phyloP scores from a whole-genome alignment of 352 stramenopile genomes.

The Globisporangium sylvaticum region DNA sequence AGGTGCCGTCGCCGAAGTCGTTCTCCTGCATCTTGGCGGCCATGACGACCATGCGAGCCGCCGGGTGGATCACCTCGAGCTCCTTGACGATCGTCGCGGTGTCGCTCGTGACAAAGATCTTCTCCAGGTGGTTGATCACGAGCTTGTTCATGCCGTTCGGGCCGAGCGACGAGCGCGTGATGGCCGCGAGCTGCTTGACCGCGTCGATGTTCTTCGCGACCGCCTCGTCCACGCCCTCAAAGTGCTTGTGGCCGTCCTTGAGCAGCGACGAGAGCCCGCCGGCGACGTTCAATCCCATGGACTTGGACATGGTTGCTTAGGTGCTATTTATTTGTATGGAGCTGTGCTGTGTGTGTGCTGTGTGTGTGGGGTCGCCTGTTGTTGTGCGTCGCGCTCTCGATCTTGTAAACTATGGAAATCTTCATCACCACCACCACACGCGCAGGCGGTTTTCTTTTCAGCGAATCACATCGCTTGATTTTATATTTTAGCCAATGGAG shows the following conservation, averaged over 20 bases:
- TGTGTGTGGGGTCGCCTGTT: not conserved
- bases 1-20: conserved; percentile 95
- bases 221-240: conserved; percentile 93
- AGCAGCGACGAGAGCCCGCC: conserved; percentile 96
- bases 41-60: conserved; percentile 98
- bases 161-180: conserved; percentile 96
- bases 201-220: conserved; percentile 99
- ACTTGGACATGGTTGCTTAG: conserved; percentile 75
- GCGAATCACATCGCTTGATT: not conserved
- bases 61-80: conserved; percentile 97
- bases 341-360: not conserved
- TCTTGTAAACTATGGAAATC: conserved; percentile 10
- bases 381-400: not conserved
- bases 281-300: conserved; percentile 95
- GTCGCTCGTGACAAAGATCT: conserved; percentile 99
- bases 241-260: conserved; percentile 97
- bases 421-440: conserved; percentile 17
- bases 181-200: conserved; percentile 96
- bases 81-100: conserved; percentile 99
- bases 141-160: conserved; percentile 99
- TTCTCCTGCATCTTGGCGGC: conserved; percentile 98
- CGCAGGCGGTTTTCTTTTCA: not conserved
- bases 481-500: not conserved
- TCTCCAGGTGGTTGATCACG: conserved; percentile 99
- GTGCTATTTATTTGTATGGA: not conserved